phyloP scores from a whole-genome alignment of 2,329 filamentous ascomycete genomes.

The Pseudogymnoascus sp. region DNA sequence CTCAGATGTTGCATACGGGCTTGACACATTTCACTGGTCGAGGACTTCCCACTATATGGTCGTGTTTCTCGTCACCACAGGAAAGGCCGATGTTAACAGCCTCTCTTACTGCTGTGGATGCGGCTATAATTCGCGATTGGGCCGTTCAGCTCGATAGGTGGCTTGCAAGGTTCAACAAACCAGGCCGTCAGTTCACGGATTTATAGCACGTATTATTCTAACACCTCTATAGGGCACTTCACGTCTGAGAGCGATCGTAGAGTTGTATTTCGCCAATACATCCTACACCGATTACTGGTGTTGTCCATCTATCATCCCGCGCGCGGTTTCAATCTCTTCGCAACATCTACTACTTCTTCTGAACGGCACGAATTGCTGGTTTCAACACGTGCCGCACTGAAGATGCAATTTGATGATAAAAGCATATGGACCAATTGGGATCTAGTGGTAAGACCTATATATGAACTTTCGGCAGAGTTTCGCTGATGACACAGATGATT shows the following conservation, averaged over 20 bases:
- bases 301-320: constrained; percentile 37
- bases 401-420: constrained; percentile 32
- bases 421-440: constrained; percentile 38
- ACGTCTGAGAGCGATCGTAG: constrained; percentile 29
- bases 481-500: constrained; percentile 26
- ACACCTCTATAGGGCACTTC: constrained; percentile 14
- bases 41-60: constrained; percentile 36
- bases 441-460: constrained; percentile 22
- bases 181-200: constrained; percentile 1
- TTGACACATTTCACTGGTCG: constrained; percentile 35
- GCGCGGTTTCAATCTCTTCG: constrained; percentile 32
- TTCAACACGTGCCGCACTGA: constrained; percentile 33
- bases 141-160: constrained; percentile 34
- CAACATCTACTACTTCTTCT: constrained; percentile 30
- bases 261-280: constrained; percentile 34
- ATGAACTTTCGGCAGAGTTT: neutral
- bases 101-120: constrained; percentile 32
- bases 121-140: constrained; percentile 35
- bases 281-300: constrained; percentile 33
- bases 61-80: constrained; percentile 28
- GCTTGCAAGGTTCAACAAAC: constrained; percentile 32
- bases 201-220: neutral
- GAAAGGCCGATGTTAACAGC: constrained; percentile 18
- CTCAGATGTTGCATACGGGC: constrained; percentile 37
- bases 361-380: constrained; percentile 35